Evolutionary conservation across 345 rosid species (phyloP).

Genomic region (Syzygium jambos): DNA sequence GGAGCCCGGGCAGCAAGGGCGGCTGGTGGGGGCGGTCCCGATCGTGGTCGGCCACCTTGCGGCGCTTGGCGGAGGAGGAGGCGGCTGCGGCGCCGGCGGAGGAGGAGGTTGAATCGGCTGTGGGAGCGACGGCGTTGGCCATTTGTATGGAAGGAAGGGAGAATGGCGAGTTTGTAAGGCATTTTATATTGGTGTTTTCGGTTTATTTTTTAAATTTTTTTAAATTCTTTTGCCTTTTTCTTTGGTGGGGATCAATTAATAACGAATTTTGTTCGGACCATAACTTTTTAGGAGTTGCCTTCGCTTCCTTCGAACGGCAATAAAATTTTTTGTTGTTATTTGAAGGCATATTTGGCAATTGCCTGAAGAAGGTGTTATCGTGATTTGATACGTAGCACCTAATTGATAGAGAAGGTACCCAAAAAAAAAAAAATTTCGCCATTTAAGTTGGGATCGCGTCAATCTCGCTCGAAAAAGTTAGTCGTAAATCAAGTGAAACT

Average conservation of each 20-base stretch:
- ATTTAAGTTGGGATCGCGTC: background rate
- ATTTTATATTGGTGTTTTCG: background rate
- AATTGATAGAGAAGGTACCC: background rate
- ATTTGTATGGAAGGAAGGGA: background rate
- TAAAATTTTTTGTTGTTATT: background rate
- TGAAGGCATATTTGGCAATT: background rate
- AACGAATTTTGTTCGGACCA: background rate
- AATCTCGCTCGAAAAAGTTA: background rate
- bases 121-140: background rate
- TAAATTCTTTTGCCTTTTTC: too few species aligned
- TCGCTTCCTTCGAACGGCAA: background rate
- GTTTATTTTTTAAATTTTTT: too few species aligned
- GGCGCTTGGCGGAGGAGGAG: slow-evolving; percentile 17
- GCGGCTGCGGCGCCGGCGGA: background rate
- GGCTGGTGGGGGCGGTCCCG: background rate
- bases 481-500: fast-evolving
- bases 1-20: slow-evolving; percentile 40
- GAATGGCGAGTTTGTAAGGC: background rate
- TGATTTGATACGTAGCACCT: background rate
- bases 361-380: background rate
- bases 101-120: background rate
- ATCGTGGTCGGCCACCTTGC: slow-evolving; percentile 1
- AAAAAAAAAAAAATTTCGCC: background rate
- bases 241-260: background rate
- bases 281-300: background rate